Evolutionary conservation across 352 stramenopile species (phyloP), one percentile per base, ranked within the genome.

Genomic region (Pythium rhizo-oryzae): DNA sequence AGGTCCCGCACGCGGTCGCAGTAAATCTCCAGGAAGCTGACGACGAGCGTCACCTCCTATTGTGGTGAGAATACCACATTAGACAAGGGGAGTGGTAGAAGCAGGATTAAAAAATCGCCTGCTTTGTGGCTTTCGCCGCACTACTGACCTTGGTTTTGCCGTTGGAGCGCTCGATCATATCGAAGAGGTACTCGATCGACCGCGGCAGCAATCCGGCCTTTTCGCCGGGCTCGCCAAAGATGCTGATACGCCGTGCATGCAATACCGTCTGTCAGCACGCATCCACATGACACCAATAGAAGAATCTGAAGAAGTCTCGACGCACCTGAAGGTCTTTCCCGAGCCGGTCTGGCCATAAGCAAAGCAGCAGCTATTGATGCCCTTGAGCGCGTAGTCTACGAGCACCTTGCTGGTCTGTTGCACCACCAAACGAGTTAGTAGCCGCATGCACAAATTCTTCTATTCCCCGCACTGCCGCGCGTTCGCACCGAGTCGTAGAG

Each of bases 21-120:
- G 77, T 98, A 98, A 25, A 98, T 97, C 76, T 98, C 94, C 51
- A 98, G 71, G 73, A 98, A 97, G 53, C 89, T 97, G 51, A 97
- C 88, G 19, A 91, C 84, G 5, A 97, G 71, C 21, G 87, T 93
- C 18, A 92, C 81, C 74, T 89, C 83, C 87, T 93, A 69, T 12
- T 18, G 23, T 21, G 2, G 15, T 47, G 41, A n/a, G 8, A 2
- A n/a, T 8, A n/a, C 18, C 15, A 47, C 18, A 4, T 47, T 19
- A 47, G 41, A 33, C 3, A 33, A 33, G 28, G 28, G 6, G 28
- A 33, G 28, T 7, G 3, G 28, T 33, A 33, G 28, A 33, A 33
- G 28, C 28, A 33, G 28, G 28, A 53, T 1, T 41, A 4, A 54
- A 2, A 2, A 33, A 33, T 33, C 28, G 28, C 28, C 28, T 6